Conservation (phyloP, 2,329 filamentous ascomycete genomes). For the Pseudogymnoascus sp. region DNA sequence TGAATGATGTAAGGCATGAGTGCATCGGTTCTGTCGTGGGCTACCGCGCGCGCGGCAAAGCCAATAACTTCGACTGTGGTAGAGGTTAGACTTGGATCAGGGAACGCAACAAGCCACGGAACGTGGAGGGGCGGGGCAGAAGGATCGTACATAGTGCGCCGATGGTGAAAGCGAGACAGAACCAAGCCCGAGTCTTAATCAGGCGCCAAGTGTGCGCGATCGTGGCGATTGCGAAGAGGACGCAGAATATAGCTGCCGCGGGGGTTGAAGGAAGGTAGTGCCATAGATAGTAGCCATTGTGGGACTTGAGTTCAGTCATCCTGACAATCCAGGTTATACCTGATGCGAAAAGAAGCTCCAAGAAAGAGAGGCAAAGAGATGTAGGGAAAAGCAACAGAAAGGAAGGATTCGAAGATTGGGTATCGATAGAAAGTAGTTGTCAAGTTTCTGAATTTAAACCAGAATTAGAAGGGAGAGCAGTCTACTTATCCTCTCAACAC, state of each 20-base stretch:
- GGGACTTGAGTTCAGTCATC: constrained; percentile 6
- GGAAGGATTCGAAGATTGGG: background rate
- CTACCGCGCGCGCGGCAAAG: constrained; percentile 25
- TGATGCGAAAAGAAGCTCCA: background rate
- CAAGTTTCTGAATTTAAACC: background rate
- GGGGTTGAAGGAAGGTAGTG: constrained; percentile 41
- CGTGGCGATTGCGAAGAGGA: constrained; percentile 27
- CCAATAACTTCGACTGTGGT: constrained; percentile 18
- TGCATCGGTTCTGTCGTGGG: constrained; percentile 29
- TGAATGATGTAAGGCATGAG: constrained; percentile 29
- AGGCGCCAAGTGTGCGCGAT: constrained; percentile 26
- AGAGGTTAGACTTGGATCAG: constrained; percentile 13
- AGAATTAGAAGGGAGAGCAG: background rate
- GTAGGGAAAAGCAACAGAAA: background rate
- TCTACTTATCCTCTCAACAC: background rate
- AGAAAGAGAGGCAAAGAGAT: background rate
- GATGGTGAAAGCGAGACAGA: constrained; percentile 30
- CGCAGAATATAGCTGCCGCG: constrained; percentile 34
- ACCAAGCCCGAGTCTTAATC: constrained; percentile 24
- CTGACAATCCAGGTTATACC: background rate
- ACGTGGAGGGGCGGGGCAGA: constrained; percentile 10
- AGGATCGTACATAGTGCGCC: constrained; percentile 33
- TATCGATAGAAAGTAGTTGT: background rate
- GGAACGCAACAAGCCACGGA: background rate
- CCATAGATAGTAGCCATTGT: constrained; percentile 30